These are phyloP conservation scores for Cystoisospora suis DNA, from an alignment of 169 alveolate species.

Conservation along the genomic window DNA sequence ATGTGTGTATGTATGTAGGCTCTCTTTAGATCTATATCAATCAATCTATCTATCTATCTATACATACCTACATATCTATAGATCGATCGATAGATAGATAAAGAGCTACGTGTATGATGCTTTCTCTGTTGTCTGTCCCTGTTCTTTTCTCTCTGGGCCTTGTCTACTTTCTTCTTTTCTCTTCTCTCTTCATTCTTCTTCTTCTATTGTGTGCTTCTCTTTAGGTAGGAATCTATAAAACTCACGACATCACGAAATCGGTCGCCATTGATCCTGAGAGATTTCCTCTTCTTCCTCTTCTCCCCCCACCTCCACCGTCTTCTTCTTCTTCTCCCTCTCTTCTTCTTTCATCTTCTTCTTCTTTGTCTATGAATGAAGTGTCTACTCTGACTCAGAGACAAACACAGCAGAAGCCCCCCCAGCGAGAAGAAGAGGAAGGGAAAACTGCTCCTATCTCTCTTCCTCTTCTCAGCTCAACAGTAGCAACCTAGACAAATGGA, in stretches of 20 bases:
- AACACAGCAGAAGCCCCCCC: no score
- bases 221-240: slow-evolving; percentile 67
- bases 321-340: no score
- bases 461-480: no score
- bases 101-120: neutral
- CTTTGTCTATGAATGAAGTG: no score
- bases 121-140: neutral
- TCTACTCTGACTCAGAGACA: no score
- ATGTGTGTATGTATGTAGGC: neutral
- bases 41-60: neutral
- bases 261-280: slow-evolving; percentile 64
- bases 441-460: no score
- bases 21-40: neutral
- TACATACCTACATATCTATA: neutral
- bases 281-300: neutral
- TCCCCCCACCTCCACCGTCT: no score
- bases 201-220: neutral
- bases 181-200: neutral
- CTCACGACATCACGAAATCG: slow-evolving; percentile 69
- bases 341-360: no score
- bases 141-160: neutral
- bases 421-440: no score
- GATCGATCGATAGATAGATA: neutral
- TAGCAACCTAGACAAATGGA: no score
- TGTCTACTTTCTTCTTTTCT: neutral